Percentiles rank a stretch among this genome's conserved stretches.
phyloP scores from a whole-genome alignment of 2,329 filamentous ascomycete species.

The Aspergillus hortae region DNA sequence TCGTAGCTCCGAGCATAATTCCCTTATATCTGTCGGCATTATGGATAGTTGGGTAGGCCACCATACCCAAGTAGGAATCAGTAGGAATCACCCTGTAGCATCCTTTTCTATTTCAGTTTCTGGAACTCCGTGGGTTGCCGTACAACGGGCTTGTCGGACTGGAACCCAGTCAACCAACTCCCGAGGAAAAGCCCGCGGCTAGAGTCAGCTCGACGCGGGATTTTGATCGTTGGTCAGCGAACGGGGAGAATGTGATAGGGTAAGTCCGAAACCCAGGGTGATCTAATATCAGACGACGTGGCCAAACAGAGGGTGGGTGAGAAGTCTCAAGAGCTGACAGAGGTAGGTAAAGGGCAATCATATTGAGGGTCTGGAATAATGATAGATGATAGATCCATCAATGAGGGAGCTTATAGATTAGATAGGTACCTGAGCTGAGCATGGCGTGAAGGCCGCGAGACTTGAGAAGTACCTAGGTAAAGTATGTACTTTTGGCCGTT shows the following conservation, averaged over 20 bases:
- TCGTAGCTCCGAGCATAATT: no score
- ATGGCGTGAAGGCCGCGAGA: no score
- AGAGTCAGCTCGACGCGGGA: not conserved
- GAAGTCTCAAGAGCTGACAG: not conserved
- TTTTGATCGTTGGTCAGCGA: not conserved
- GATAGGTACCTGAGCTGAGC: no score
- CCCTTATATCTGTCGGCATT: no score
- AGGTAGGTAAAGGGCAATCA: no score
- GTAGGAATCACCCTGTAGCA: no score
- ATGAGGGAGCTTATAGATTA: no score
- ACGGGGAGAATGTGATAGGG: constrained; percentile 4
- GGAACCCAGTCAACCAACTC: not conserved
- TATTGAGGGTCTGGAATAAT: not conserved
- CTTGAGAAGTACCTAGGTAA: not conserved
- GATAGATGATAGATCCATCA: not conserved
- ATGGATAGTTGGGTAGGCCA: no score
- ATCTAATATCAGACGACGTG: not conserved
- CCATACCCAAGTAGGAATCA: no score
- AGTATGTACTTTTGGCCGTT: not conserved
- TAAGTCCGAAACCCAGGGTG: not conserved
- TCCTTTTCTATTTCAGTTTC: no score
- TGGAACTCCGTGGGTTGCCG: not conserved
- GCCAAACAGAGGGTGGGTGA: constrained; percentile 3
- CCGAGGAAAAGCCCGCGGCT: constrained; percentile 2
- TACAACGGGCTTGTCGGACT: not conserved